A percentile compares a stretch with the other conserved stretches of the same genome.
Evolutionary conservation across 306 rosid species (phyloP).

Genomic region (Castanea sativa): DNA sequence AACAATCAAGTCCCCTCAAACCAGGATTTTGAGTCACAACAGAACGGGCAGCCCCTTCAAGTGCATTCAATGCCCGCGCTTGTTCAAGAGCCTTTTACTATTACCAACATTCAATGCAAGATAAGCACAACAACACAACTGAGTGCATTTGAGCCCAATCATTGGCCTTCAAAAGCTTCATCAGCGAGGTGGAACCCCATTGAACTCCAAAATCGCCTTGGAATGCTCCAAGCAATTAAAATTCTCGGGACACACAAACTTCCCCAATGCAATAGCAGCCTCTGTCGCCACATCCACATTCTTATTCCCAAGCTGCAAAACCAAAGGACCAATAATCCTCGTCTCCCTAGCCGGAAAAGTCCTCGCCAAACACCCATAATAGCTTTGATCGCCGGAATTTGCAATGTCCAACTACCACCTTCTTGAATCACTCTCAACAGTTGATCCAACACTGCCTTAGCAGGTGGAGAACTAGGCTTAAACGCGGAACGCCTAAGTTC

Average conservation of each 20-base stretch:
- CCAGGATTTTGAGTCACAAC: constrained; percentile 59
- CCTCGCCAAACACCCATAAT: constrained; percentile 77
- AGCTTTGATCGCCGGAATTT: constrained; percentile 67
- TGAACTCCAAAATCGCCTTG: constrained; percentile 65
- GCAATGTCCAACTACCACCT: constrained; percentile 35
- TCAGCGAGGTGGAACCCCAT: constrained; percentile 64
- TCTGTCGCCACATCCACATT: constrained; percentile 63
- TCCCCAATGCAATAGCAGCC: constrained; percentile 61
- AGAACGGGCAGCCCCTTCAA: constrained; percentile 62
- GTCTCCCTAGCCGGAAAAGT: constrained; percentile 79
- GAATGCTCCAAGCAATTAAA: constrained; percentile 70
- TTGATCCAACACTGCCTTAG: constrained; percentile 77
- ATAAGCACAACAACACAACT: constrained; percentile 54
- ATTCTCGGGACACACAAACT: constrained; percentile 69
- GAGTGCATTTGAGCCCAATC: constrained; percentile 48
- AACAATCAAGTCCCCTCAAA: constrained; percentile 49
- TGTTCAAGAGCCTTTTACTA: constrained; percentile 80
- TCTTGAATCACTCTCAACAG: constrained; percentile 60
- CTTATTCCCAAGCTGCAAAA: constrained; percentile 53
- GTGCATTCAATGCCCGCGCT: constrained; percentile 59
- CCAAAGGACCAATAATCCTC: constrained; percentile 63
- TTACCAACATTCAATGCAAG: constrained; percentile 73
- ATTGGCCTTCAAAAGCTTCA: constrained; percentile 45
- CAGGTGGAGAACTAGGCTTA: constrained; percentile 61
- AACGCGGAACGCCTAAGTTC: constrained; percentile 76